These are phyloP conservation scores for Aspergillus vadensis DNA, from an alignment of 2,329 filamentous ascomycete genomes.

Conservation along the genomic window DNA sequence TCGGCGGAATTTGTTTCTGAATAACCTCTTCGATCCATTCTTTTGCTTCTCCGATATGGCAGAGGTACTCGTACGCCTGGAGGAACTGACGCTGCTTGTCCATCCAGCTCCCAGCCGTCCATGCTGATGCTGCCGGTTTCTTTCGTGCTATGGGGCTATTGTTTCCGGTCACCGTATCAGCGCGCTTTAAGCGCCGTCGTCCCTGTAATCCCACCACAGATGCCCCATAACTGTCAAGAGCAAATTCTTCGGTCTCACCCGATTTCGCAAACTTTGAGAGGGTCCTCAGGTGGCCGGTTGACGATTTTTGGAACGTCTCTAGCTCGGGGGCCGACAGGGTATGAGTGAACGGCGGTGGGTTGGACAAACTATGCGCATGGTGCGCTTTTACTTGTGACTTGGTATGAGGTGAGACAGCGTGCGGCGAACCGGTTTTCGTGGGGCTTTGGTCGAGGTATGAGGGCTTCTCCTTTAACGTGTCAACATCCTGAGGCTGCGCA, in stretches of 20 bases:
- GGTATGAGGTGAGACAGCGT: conserved; percentile 31
- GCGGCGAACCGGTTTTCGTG: conserved; percentile 25
- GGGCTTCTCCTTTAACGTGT: conserved; percentile 27
- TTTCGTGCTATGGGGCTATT: conserved; percentile 48
- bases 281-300: conserved; percentile 84
- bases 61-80: conserved; percentile 96
- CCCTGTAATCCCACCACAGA: conserved; percentile 88
- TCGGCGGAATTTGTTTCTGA: conserved; percentile 80
- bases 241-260: conserved; percentile 75
- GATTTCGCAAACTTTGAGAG: conserved; percentile 80
- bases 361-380: conserved; percentile 36
- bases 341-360: conserved; percentile 38
- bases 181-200: conserved; percentile 76
- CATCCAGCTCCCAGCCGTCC: conserved; percentile 94
- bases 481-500: conserved; percentile 32
- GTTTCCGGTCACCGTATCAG: conserved; percentile 56
- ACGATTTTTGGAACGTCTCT: conserved; percentile 79
- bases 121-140: conserved; percentile 63
- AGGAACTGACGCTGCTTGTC: conserved; percentile 96
- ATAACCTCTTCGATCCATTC: conserved; percentile 98
- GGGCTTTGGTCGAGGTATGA: conserved; percentile 28
- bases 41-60: conserved; percentile 97
- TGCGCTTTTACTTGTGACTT: conserved; percentile 30
- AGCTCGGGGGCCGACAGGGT: conserved; percentile 71
- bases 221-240: conserved; percentile 73